Conservation (phyloP, 2,329 filamentous ascomycete genomes). For the Trichoderma aggressivum region DNA sequence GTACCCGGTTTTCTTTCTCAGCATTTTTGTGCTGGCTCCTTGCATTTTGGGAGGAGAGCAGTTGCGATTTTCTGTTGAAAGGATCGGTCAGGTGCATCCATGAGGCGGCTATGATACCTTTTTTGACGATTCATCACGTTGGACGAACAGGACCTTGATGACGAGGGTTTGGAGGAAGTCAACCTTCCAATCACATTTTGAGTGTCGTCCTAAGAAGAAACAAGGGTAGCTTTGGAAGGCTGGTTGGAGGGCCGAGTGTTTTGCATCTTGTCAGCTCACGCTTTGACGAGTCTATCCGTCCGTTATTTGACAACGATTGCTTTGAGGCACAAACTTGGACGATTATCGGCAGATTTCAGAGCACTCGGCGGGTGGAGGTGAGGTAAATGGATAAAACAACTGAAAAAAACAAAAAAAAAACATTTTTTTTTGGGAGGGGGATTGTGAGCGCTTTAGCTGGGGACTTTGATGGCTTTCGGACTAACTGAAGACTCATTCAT, state of each 20-base stretch:
- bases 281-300: constrained; percentile 12
- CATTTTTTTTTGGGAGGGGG: constrained; percentile 14
- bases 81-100: constrained; percentile 25
- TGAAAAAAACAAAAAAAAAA: constrained; percentile 29
- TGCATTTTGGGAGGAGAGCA: constrained; percentile 21
- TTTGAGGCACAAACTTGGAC: not conserved
- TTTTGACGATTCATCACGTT: constrained; percentile 35
- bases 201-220: not conserved
- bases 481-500: constrained; percentile 8
- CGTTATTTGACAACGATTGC: not conserved
- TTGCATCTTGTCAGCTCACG: constrained; percentile 11
- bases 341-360: not conserved
- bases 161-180: constrained; percentile 25
- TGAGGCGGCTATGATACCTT: constrained; percentile 32
- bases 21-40: constrained; percentile 20
- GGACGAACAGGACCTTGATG: constrained; percentile 31
- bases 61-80: constrained; percentile 28
- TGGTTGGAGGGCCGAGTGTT: not conserved
- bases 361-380: constrained; percentile 5
- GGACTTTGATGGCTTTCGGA: constrained; percentile 20
- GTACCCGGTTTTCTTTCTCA: constrained; percentile 22
- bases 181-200: constrained; percentile 20
- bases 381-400: constrained; percentile 23
- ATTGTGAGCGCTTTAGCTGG: constrained; percentile 7
- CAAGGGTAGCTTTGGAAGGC: constrained; percentile 9